phyloP scores from a whole-genome alignment of 2,329 filamentous ascomycete species.

The Aspergillus thermomutatus region DNA sequence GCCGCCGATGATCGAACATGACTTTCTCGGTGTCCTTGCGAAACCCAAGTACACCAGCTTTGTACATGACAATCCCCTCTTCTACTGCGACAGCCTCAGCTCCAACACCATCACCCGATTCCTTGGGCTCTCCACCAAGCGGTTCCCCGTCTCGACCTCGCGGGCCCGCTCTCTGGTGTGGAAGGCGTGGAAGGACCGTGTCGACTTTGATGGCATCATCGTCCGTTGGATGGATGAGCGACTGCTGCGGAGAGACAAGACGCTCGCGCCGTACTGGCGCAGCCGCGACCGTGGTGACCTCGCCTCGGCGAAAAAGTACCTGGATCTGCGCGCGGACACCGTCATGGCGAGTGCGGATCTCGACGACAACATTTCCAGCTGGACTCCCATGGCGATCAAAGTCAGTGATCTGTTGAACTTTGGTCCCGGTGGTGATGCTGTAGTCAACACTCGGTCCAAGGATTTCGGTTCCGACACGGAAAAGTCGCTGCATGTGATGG shows the following conservation, averaged over 20 bases:
- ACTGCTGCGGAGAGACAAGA: slow-evolving; percentile 45
- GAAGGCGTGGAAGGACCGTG: slow-evolving; percentile 48
- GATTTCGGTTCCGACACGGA: slow-evolving; percentile 48
- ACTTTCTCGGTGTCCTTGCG: slow-evolving; percentile 41
- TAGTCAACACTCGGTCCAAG: slow-evolving; percentile 49
- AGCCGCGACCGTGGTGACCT: slow-evolving; percentile 44
- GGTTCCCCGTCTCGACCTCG: slow-evolving; percentile 45
- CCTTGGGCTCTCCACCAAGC: slow-evolving; percentile 33
- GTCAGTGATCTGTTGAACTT: slow-evolving; percentile 52
- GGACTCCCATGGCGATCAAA: slow-evolving; percentile 51
- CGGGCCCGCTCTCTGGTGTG: slow-evolving; percentile 49
- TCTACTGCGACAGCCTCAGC: slow-evolving; percentile 43
- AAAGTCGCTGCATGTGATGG: slow-evolving; percentile 50
- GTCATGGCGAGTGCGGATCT: slow-evolving; percentile 52
- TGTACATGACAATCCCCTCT: slow-evolving; percentile 51
- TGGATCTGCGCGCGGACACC: slow-evolving; percentile 47
- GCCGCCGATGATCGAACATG: slow-evolving; percentile 53
- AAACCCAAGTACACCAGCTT: slow-evolving; percentile 45
- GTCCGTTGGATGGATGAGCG: slow-evolving; percentile 52
- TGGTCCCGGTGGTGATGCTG: slow-evolving; percentile 52
- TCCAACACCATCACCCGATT: slow-evolving; percentile 32
- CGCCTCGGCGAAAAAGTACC: slow-evolving; percentile 41
- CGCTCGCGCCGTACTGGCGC: slow-evolving; percentile 47
- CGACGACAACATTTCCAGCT: slow-evolving; percentile 50
- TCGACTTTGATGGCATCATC: slow-evolving; percentile 47